Base-by-base conservation (phyloP, 2,329 filamentous ascomycete species). In the Penicillium polonicum region DNA sequence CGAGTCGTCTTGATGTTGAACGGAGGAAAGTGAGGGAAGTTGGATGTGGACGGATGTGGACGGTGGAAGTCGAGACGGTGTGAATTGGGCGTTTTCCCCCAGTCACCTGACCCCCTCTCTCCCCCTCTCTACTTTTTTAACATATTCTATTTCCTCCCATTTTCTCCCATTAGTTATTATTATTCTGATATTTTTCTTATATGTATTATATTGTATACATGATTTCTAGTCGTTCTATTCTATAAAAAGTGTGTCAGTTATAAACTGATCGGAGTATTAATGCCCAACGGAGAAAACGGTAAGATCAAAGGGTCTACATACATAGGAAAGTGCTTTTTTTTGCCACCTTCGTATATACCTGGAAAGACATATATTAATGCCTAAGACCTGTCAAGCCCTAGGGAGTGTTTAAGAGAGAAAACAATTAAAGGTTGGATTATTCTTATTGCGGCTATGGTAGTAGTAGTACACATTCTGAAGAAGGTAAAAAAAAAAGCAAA, bases 51-150 rank as follows among this genome's bases (percentile, higher is more conserved):
- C 12, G 45, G 41, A 52, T 41, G n/a, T 36, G 33, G 53, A 51
- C 27, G 2, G 29, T 39, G 33, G 33, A 49, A 38, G 23, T 39
- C 21, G 21, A 39, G 48, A 50, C 35, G 48, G 48, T 50, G 48
- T 41, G 35, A 41, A 36, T 35, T 33, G 50, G 49, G 38, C 10
- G 50, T 31, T 55, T 50, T 53, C 55, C 33, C 38, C 44, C 31
- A 15, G 57, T 63, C 60, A 63, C 56, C 43, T 61, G 60, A 64
- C 50, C 31, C 13, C 19, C 35, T 12, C 19, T 23, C 21, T 27
- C 9, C 1, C 6, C 8, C 29, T 12, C 29, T 12, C 9, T 25
- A 21, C 19, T 23, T 8, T 23, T 41, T 15, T 3, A 12, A 41
- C 29, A 25, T 17, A 25, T 27, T 27, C 27, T 31, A 46, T 23